Evolutionary conservation across 768 basidiomycete species (phyloP), one percentile per base, ranked within the genome.

Genomic region (Fomitopsis serialis): DNA sequence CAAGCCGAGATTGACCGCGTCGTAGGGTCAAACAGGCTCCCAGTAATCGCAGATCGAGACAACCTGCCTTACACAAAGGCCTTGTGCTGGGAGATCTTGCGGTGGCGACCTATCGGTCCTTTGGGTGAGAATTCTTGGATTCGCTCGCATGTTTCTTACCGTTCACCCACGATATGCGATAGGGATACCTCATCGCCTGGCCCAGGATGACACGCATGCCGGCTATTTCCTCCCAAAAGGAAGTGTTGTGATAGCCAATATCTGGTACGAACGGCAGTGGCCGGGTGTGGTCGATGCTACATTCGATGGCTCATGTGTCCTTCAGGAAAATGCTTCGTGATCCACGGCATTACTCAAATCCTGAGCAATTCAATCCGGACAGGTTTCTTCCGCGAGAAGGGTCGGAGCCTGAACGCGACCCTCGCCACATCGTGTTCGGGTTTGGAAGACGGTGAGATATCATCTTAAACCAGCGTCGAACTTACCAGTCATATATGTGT

Each of bases 21-120:
- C 19, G 43, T 72, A 17, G 70, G 70, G 13, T 42, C 47, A 1
- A 62, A 58, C 22, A 62, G 70, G 21, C 69, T 88, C 29, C 88
- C 88, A 1, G 71, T 68, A 0, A 74, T 61, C 17, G 54, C 54
- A 0, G 65, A 66, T 27, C 45, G 53, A 8, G 57, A 58, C 2
- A 25, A 22, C n/a, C 53, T 64, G 15, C 61, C 63, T 6, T 64
- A 62, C 53, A 19, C 61, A 10, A 54, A 53, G 58, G 57, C 68
- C 46, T 11, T 74, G 52, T 50, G 40, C 50, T 44, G 65, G 4
- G 72, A 74, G 57, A 63, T 67, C 0, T 32, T 67, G 22, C 67
- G 72, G 0, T 74, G 72, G 73, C 63, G 62, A 23, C 73, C 70
- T 4, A 61, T 68, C 0, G 61, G 59, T 29, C 72, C 72, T 0